Percentiles rank a stretch among this genome's conserved stretches.
Evolutionary conservation across 148 eudicot species (phyloP).

Genomic region (Rhododendron henanense): DNA sequence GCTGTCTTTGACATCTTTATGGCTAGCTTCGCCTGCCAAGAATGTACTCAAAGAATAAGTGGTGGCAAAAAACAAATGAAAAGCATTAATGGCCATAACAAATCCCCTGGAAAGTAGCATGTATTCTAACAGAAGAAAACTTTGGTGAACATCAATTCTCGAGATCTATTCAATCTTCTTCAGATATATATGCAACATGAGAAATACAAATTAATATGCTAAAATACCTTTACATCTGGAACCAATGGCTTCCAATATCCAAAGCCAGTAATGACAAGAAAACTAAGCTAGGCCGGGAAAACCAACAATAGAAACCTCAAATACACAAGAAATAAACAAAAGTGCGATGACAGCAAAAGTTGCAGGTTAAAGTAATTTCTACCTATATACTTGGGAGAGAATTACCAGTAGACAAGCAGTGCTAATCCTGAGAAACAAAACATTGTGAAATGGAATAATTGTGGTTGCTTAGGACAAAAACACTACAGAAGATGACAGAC

Average conservation of each 20-base stretch:
- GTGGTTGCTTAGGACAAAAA: neutral
- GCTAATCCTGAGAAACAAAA: slow-evolving; percentile 68
- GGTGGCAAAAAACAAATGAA: neutral
- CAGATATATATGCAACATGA: neutral
- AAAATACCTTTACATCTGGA: slow-evolving; percentile 93
- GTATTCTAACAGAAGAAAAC: neutral
- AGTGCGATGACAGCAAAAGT: neutral
- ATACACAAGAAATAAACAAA: neutral
- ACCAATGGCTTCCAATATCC: slow-evolving; percentile 96
- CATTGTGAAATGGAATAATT: neutral
- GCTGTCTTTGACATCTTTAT: slow-evolving; percentile 95
- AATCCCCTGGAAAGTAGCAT: neutral
- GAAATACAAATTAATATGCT: neutral
- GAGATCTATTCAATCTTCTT: neutral
- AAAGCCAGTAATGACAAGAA: slow-evolving; percentile 87
- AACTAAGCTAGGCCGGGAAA: slow-evolving; percentile 71
- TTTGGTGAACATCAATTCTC: neutral
- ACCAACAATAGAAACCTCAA: slow-evolving; percentile 11
- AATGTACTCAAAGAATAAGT: slow-evolving; percentile 61
- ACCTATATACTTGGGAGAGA: slow-evolving; percentile 95
- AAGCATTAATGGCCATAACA: neutral
- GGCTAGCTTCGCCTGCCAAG: slow-evolving; percentile 84
- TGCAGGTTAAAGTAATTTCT: slow-evolving; percentile 3
- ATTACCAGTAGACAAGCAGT: slow-evolving; percentile 88
- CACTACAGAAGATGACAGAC: neutral